Evolutionary conservation across 2,329 filamentous ascomycete species (phyloP).

Genomic region (Hypoxylon sp.): DNA sequence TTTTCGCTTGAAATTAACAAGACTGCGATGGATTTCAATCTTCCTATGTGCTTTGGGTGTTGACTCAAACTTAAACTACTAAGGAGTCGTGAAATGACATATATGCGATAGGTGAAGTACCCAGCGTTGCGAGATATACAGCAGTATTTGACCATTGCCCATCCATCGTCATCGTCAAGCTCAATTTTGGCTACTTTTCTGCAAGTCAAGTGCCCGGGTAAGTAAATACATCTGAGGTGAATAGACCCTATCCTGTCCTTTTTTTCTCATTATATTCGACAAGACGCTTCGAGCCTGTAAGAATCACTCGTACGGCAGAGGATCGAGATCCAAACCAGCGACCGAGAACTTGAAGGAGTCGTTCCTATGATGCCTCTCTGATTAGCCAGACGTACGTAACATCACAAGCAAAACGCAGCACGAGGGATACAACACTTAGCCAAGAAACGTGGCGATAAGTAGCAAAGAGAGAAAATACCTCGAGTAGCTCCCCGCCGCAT

Average conservation of each 20-base stretch:
- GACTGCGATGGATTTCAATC: constrained; percentile 10
- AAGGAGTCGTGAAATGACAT: background rate
- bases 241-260: background rate
- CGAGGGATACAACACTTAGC: background rate
- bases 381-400: constrained; percentile 12
- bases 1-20: constrained; percentile 29
- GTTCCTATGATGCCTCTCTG: constrained; percentile 52
- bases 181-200: no score
- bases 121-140: background rate
- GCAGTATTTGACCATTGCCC: background rate
- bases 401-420: constrained; percentile 6
- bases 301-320: constrained; percentile 58
- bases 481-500: constrained; percentile 86
- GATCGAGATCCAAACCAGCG: constrained; percentile 64
- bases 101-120: no score
- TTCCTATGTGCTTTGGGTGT: background rate
- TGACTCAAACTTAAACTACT: background rate
- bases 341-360: constrained; percentile 70
- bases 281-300: no score
- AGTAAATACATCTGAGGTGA: background rate
- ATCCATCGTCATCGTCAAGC: background rate
- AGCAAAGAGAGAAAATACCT: constrained; percentile 58
- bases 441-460: background rate
- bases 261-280: no score
- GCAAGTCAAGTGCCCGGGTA: no score